Evolutionary conservation across 1,284 basidiomycete species (phyloP), one percentile per base, ranked within the genome.

Genomic region (Trametes versicolor): DNA sequence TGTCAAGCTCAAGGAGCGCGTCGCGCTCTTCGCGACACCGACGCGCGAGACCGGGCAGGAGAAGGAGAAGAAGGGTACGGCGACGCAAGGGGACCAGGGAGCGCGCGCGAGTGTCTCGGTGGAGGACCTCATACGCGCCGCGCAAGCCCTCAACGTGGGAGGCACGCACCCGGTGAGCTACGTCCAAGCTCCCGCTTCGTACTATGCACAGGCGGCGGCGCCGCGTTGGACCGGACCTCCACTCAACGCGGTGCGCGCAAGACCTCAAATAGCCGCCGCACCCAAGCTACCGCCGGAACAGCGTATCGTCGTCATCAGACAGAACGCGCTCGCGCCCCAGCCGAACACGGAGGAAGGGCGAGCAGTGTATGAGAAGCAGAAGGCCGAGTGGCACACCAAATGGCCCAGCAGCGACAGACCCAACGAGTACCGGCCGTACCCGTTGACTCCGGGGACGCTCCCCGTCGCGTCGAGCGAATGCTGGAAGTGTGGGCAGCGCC

Each of bases 381-480:
- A 34, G 43, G 8, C 19, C 25, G 27, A 57, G 19, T 34, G 47
- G 55, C 47, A 37, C 54, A 32, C 54, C 7, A 48, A 25, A 15
- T n/a, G 48, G 27, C 25, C 12, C 17, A 34, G n/a, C 21, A 15
- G 36, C 13, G 10, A 10, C 5, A 25, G 15, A 43, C 60, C 51
- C 13, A 61, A 29, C 10, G 56, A 57, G 32, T 15, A 34, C 41
- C 23, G 34, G 21, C 62, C 39, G 23, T 58, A 54, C 43, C 62
- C 56, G 9, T 50, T 63, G 2, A 58, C 23, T 7, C 62, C 62
- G 3, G 62, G 62, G n/a, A 58, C 57, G 13, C n/a, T n/a, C 9
- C 21, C 56, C 1, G 25, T 59, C 13, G 62, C 45, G 23, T 36
- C 49, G 2, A 9, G 25, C 15, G 62, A 63, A 17, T 63, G 62